A percentile compares a stretch with the other conserved stretches of the same genome.
Conservation (phyloP, 257 asterid species). For the Mentha longifolia region DNA sequence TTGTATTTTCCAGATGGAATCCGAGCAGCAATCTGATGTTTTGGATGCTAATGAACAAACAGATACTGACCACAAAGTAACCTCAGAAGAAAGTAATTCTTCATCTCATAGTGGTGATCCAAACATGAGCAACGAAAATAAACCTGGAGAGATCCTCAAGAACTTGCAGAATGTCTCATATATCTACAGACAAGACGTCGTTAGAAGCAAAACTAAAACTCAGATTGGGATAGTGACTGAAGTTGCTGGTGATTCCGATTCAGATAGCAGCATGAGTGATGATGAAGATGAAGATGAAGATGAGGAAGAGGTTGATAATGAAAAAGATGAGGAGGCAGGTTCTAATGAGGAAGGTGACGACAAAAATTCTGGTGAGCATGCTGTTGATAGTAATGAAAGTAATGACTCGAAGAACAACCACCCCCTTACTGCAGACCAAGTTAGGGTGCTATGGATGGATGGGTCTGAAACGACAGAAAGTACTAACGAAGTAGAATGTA, state of each 20-base stretch:
- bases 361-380: slow-evolving; percentile 45
- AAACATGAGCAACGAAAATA: slow-evolving; percentile 41
- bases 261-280: slow-evolving; percentile 76
- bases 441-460: slow-evolving; percentile 90
- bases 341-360: slow-evolving; percentile 46
- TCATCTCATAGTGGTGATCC: slow-evolving; percentile 42
- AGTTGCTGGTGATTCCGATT: slow-evolving; percentile 95
- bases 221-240: slow-evolving; percentile 85
- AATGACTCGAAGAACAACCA: slow-evolving; percentile 48
- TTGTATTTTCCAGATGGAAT: slow-evolving; percentile 64
- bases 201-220: slow-evolving; percentile 52
- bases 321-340: slow-evolving; percentile 42
- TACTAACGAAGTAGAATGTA: slow-evolving; percentile 60
- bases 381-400: slow-evolving; percentile 42
- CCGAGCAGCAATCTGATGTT: slow-evolving; percentile 49
- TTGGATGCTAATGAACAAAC: slow-evolving; percentile 46
- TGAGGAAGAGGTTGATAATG: slow-evolving; percentile 50
- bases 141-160: slow-evolving; percentile 60
- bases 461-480: slow-evolving; percentile 72
- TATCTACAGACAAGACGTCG: slow-evolving; percentile 92
- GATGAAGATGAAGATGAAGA: slow-evolving; percentile 70
- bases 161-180: slow-evolving; percentile 59
- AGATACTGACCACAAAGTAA: slow-evolving; percentile 32
- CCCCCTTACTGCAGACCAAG: slow-evolving; percentile 74
- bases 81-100: slow-evolving; percentile 41